Conservation (phyloP, 2,329 filamentous ascomycete species). For the Aspergillus aculeatus region DNA sequence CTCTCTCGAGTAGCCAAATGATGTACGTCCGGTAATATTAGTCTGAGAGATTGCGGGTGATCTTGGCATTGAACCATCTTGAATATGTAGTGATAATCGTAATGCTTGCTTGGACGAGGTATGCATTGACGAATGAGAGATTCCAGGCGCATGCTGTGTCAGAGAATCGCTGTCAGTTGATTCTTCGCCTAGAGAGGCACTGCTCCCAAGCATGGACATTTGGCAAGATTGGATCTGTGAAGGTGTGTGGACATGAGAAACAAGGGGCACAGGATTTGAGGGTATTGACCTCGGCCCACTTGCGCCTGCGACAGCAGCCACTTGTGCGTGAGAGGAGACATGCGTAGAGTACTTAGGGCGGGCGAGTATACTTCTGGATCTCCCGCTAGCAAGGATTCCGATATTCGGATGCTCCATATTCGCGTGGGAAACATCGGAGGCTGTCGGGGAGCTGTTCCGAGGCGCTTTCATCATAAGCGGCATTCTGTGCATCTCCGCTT, state of each 20-base stretch:
- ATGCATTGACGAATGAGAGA: slow-evolving; percentile 30
- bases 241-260: slow-evolving; percentile 55
- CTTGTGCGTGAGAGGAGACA: slow-evolving; percentile 55
- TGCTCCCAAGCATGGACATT: slow-evolving; percentile 48
- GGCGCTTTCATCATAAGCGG: slow-evolving; percentile 56
- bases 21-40: slow-evolving; percentile 50
- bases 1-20: slow-evolving; percentile 50
- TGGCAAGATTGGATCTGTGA: slow-evolving; percentile 52
- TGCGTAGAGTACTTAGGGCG: slow-evolving; percentile 55
- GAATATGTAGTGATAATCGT: slow-evolving; percentile 38
- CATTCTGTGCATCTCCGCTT: slow-evolving; percentile 50
- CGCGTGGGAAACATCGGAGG: slow-evolving; percentile 56
- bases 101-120: slow-evolving; percentile 31
- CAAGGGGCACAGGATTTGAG: slow-evolving; percentile 57
- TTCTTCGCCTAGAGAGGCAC: slow-evolving; percentile 44
- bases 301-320: slow-evolving; percentile 45
- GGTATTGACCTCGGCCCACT: slow-evolving; percentile 53
- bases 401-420: slow-evolving; percentile 58
- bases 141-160: slow-evolving; percentile 23
- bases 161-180: slow-evolving; percentile 46
- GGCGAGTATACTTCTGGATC: slow-evolving; percentile 36
- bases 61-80: slow-evolving; percentile 45
- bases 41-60: slow-evolving; percentile 54
- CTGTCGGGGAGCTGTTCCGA: slow-evolving; percentile 47
- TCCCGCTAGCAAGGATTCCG: slow-evolving; percentile 48